Conservation (phyloP, 257 asterid species). For the Capsicum chinense region DNA sequence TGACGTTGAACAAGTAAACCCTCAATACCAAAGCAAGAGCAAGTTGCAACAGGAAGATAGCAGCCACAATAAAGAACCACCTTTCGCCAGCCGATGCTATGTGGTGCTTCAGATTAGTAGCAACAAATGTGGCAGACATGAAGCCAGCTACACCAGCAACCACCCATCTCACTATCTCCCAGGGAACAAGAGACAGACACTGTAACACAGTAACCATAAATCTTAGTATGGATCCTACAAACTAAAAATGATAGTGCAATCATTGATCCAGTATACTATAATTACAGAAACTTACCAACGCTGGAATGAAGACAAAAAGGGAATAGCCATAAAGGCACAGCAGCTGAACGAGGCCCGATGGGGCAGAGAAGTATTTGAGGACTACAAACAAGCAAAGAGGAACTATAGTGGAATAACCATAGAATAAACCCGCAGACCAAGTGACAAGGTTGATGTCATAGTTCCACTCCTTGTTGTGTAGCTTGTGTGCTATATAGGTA, state of each 20-base stretch:
- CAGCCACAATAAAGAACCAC: conserved; percentile 88
- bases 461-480: conserved; percentile 80
- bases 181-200: conserved; percentile 89
- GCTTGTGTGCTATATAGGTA: conserved; percentile 85
- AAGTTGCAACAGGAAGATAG: conserved; percentile 89
- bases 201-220: conserved; percentile 44
- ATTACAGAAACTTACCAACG: conserved; percentile 66
- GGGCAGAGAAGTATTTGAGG: conserved; percentile 98
- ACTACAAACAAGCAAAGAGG: conserved; percentile 75
- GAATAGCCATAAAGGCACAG: conserved; percentile 97
- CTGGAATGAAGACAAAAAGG: conserved; percentile 91
- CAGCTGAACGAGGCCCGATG: conserved; percentile 85
- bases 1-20: conserved; percentile 78
- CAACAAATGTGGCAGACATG: conserved; percentile 92
- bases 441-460: conserved; percentile 88
- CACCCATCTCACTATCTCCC: conserved; percentile 88
- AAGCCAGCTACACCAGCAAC: conserved; percentile 90
- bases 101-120: conserved; percentile 87
- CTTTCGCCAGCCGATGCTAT: conserved; percentile 95
- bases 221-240: conserved; percentile 15
- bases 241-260: background rate
- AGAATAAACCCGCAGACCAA: conserved; percentile 96
- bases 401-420: conserved; percentile 85
- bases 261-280: background rate
- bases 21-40: conserved; percentile 88